phyloP scores from a whole-genome alignment of 116 monocot species.

The Dioscorea cayenensis region DNA sequence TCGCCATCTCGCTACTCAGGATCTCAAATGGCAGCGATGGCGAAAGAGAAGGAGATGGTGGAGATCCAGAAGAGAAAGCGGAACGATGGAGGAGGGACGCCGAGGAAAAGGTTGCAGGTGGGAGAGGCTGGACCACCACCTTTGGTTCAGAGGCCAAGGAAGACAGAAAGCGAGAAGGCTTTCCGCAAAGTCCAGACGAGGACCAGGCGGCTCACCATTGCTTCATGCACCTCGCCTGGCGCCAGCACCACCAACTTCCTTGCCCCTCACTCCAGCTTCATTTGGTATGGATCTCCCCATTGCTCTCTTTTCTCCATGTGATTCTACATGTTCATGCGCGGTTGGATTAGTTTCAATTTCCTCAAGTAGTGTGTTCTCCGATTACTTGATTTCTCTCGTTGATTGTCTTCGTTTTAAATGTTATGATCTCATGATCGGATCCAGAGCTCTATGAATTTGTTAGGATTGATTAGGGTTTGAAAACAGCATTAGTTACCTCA shows the following conservation, averaged over 20 bases:
- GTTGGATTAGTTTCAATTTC: background rate
- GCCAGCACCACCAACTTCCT: constrained; percentile 26
- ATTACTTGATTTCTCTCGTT: background rate
- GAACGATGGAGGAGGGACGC: background rate
- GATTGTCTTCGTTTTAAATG: background rate
- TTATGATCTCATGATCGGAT: background rate
- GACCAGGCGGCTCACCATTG: constrained; percentile 21
- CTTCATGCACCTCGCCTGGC: constrained; percentile 59
- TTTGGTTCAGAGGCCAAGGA: background rate
- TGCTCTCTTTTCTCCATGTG: background rate
- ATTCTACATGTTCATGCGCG: background rate
- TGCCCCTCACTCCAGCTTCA: constrained; percentile 46
- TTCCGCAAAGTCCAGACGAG: background rate
- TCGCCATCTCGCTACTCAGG: background rate
- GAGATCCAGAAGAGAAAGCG: constrained; percentile 5
- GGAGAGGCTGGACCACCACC: background rate
- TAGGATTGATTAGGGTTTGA: background rate
- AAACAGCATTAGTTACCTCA: background rate
- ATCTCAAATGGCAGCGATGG: background rate
- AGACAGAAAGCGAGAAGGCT: constrained; percentile 15
- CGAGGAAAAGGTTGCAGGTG: background rate
- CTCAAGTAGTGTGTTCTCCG: background rate
- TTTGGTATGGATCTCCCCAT: constrained; percentile 25
- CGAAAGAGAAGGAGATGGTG: background rate
- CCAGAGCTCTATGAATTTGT: background rate